A percentile compares a stretch with the other conserved stretches of the same genome.
Evolutionary conservation across 78 protist genomes (phyloP).

Genomic region (Polysphondylium violaceum): DNA sequence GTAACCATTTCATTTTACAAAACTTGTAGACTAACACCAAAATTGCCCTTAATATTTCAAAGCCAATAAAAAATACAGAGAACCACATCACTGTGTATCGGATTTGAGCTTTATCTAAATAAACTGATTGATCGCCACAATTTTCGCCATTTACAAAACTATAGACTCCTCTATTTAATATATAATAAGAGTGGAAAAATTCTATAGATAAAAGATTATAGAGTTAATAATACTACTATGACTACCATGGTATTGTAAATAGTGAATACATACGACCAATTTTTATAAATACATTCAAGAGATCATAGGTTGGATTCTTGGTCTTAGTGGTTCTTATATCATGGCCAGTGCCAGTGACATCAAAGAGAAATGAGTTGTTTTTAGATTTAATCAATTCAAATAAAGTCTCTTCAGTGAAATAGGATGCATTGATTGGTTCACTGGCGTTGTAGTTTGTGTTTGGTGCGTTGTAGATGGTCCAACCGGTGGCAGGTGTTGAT

Average conservation of each 20-base stretch:
- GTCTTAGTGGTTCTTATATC: neutral
- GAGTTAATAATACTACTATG: too few species aligned
- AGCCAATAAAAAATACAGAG: neutral
- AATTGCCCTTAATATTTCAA: neutral
- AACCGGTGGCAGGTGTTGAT: neutral
- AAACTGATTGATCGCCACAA: neutral
- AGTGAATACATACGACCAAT: neutral
- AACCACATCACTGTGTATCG: constrained; percentile 5
- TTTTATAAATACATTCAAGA: constrained; percentile 1
- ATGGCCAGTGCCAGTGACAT: neutral
- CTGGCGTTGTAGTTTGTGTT: neutral
- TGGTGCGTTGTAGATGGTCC: constrained; percentile 1
- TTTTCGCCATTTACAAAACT: constrained; percentile 23
- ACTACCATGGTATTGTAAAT: too few species aligned
- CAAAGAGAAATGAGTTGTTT: constrained; percentile 8
- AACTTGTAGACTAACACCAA: neutral
- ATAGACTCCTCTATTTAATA: constrained; percentile 5
- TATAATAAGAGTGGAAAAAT: constrained; percentile 18
- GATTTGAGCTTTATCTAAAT: neutral
- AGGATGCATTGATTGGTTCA: neutral
- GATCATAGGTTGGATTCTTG: neutral
- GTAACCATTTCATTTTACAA: neutral
- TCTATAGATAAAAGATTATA: neutral
- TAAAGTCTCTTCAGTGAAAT: neutral
- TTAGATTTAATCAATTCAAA: neutral